Conservation (phyloP, 768 basidiomycete species). For the Leccinum pellstonianum region DNA sequence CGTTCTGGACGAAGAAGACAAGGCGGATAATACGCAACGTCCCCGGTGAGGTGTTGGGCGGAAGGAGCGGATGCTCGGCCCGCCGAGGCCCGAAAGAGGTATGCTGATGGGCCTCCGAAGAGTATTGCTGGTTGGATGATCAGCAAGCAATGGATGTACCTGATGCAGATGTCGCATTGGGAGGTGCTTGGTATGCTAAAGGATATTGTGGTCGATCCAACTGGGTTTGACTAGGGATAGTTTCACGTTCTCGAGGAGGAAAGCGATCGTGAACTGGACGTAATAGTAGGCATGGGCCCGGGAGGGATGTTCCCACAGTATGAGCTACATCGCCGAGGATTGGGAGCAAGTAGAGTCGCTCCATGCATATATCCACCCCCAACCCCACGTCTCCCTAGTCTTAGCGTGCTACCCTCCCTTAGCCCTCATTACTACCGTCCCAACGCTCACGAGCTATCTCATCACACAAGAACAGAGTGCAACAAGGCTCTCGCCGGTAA, state of each 20-base stretch:
- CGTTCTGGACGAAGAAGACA: slow-evolving; percentile 58
- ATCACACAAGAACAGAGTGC: slow-evolving; percentile 60
- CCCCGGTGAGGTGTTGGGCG: slow-evolving; percentile 60
- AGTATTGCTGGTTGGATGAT: slow-evolving; percentile 76
- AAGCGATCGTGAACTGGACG: slow-evolving; percentile 36
- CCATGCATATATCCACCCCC: slow-evolving; percentile 79
- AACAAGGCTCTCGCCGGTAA: slow-evolving; percentile 70
- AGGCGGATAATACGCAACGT: slow-evolving; percentile 41
- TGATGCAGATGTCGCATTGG: slow-evolving; percentile 40
- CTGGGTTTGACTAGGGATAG: slow-evolving; percentile 47
- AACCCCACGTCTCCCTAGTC: slow-evolving; percentile 77
- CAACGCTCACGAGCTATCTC: slow-evolving; percentile 81
- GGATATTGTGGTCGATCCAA: slow-evolving; percentile 45
- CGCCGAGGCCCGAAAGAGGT: slow-evolving; percentile 45
- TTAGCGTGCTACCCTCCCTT: slow-evolving; percentile 85
- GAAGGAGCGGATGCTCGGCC: slow-evolving; percentile 52
- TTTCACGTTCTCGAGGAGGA: slow-evolving; percentile 56
- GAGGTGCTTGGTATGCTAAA: slow-evolving; percentile 46
- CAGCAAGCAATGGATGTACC: slow-evolving; percentile 59
- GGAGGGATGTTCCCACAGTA: slow-evolving; percentile 23
- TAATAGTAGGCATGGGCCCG: not conserved
- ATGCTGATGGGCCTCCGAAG: slow-evolving; percentile 54
- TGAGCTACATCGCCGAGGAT: not conserved
- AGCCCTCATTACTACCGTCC: slow-evolving; percentile 68
- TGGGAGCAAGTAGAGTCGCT: not conserved